Percentiles rank a stretch among this genome's conserved stretches.
Evolutionary conservation across 805 yeast species (phyloP).

Genomic region (Candida manassasensis): DNA sequence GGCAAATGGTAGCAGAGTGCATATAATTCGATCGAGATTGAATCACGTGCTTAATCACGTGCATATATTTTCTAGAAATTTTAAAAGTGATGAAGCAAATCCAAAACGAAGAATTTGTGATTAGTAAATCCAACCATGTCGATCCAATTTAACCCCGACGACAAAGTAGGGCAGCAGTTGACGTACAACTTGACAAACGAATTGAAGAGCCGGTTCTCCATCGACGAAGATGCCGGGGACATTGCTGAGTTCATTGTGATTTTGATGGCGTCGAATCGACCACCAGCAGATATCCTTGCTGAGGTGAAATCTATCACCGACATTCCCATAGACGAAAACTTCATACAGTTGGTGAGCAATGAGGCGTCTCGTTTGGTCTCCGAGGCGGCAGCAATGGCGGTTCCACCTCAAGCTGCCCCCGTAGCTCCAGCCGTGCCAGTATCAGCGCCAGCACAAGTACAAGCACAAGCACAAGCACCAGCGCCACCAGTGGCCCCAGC

Average conservation of each 20-base stretch:
- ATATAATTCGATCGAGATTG: too few relatives aligned
- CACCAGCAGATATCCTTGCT: slow-evolving; percentile 52
- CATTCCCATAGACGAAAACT: slow-evolving; percentile 51
- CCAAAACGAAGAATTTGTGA: too few relatives aligned
- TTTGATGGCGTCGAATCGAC: slow-evolving; percentile 62
- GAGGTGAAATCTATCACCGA: slow-evolving; percentile 63
- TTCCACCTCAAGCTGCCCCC: slow-evolving; percentile 3
- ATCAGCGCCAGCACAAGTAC: not conserved
- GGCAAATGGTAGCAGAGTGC: too few relatives aligned
- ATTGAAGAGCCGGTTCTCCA: slow-evolving; percentile 26
- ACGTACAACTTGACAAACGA: slow-evolving; percentile 32
- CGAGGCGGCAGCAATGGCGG: slow-evolving; percentile 7
- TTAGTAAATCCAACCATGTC: too few relatives aligned
- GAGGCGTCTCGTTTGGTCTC: slow-evolving; percentile 6
- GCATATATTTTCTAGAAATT: too few relatives aligned
- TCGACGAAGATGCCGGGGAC: slow-evolving; percentile 42
- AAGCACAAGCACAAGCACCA: slow-evolving; percentile 3
- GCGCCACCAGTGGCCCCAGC: not conserved
- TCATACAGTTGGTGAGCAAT: slow-evolving; percentile 40
- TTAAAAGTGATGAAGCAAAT: too few relatives aligned
- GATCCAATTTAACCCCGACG: slow-evolving; percentile 36
- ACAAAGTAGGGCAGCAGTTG: slow-evolving; percentile 33
- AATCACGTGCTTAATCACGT: too few relatives aligned
- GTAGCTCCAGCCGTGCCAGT: slow-evolving; percentile 5
- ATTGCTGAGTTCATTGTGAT: slow-evolving; percentile 74